Evolutionary conservation across 2,329 filamentous ascomycete species (phyloP).

Genomic region (Cadophora luteo-olivacea): DNA sequence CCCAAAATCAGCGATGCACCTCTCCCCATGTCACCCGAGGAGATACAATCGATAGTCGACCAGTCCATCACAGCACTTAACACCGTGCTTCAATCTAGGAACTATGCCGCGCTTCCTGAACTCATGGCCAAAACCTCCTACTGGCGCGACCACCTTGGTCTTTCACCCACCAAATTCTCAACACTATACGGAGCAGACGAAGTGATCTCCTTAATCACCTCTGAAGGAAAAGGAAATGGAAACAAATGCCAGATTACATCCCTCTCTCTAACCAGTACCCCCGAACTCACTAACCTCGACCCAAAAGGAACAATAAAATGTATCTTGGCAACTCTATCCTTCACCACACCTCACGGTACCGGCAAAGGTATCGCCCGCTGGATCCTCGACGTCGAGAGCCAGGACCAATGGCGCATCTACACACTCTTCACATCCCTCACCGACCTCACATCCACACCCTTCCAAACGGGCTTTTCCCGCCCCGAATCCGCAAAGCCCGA

Average conservation of each 20-base stretch:
- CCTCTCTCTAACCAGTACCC: not conserved
- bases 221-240: not conserved
- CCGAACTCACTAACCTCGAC: conserved; percentile 29
- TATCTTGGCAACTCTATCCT: conserved; percentile 59
- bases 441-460: conserved; percentile 53
- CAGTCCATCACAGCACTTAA: conserved; percentile 5
- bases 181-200: conserved; percentile 1
- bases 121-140: conserved; percentile 11
- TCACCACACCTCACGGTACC: conserved; percentile 57
- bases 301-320: conserved; percentile 53
- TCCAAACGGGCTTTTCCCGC: conserved; percentile 54
- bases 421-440: conserved; percentile 65
- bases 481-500: not conserved
- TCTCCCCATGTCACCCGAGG: not conserved
- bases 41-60: not conserved
- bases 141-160: conserved; percentile 16
- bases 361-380: conserved; percentile 63
- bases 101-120: not conserved
- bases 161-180: conserved; percentile 13
- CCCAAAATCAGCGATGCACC: not conserved
- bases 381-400: conserved; percentile 44
- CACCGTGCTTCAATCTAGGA: not conserved
- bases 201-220: not conserved
- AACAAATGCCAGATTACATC: conserved; percentile 7
- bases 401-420: conserved; percentile 62